Conservation (phyloP, 192 early-diverging fungal genomes). For the Entomortierella chlamydospora region DNA sequence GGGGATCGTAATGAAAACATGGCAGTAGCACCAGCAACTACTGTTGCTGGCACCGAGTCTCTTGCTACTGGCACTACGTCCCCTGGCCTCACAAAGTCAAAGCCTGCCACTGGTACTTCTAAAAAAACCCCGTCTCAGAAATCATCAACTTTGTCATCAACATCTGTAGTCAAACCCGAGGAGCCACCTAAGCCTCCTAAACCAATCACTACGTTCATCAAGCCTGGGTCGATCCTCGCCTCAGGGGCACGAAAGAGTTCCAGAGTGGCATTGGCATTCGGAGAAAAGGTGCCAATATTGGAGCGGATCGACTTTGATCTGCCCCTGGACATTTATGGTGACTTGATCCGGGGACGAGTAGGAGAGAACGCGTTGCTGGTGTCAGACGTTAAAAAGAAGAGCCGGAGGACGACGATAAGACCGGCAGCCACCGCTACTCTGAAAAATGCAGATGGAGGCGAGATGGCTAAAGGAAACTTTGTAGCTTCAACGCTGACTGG, state of each 20-base stretch:
- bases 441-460: too few relatives aligned
- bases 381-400: not conserved
- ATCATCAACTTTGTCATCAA: not conserved
- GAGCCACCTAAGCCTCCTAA: constrained; percentile 20
- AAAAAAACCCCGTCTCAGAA: not conserved
- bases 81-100: not conserved
- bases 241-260: constrained; percentile 55
- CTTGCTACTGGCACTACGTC: too few relatives aligned
- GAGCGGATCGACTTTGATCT: constrained; percentile 48
- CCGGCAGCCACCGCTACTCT: too few relatives aligned
- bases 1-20: constrained; percentile 1
- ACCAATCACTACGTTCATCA: constrained; percentile 55
- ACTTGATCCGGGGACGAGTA: constrained; percentile 39
- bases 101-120: constrained; percentile 5
- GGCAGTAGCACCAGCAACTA: too few relatives aligned
- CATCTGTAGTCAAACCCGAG: not conserved
- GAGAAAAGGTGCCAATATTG: constrained; percentile 49
- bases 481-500: too few relatives aligned
- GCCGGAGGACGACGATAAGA: not conserved
- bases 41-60: too few relatives aligned
- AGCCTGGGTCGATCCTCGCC: constrained; percentile 34
- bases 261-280: constrained; percentile 58
- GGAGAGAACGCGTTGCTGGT: not conserved
- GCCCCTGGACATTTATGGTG: constrained; percentile 45
- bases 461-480: not conserved